These are phyloP conservation scores for Coccinonectria pachysandricola DNA, from an alignment of 2,329 filamentous ascomycete genomes.

Conservation along the genomic window DNA sequence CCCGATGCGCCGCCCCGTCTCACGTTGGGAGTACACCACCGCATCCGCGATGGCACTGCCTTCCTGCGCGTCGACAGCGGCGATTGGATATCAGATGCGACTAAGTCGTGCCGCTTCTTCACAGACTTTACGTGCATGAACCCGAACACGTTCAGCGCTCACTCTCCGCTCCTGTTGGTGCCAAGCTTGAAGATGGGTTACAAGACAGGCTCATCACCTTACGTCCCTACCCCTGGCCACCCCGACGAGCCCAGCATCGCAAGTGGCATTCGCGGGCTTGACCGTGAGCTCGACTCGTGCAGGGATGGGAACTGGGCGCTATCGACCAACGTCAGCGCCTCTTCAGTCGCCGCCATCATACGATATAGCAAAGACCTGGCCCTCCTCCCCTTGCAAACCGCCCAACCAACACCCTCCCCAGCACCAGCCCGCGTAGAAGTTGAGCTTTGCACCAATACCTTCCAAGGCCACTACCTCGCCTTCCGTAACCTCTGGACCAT, in stretches of 20 bases:
- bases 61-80: conserved; percentile 33
- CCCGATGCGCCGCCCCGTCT: conserved; percentile 16
- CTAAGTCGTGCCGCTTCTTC: conserved; percentile 23
- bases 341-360: conserved; percentile 25
- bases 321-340: conserved; percentile 22
- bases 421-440: conserved; percentile 28
- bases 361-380: conserved; percentile 22
- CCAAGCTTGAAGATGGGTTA: conserved; percentile 34
- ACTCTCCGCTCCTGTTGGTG: conserved; percentile 18
- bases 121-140: conserved; percentile 23
- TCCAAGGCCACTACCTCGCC: conserved; percentile 29
- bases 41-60: conserved; percentile 23
- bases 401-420: conserved; percentile 7
- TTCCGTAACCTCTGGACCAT: conserved; percentile 33
- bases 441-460: conserved; percentile 29
- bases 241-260: conserved; percentile 10
- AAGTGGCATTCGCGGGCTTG: conserved; percentile 29
- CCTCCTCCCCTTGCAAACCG: conserved; percentile 16
- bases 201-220: conserved; percentile 16
- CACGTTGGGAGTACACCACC: conserved; percentile 24
- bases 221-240: conserved; percentile 5
- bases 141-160: conserved; percentile 19
- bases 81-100: conserved; percentile 24
- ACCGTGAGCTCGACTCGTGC: conserved; percentile 16
- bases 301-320: conserved; percentile 31